Percentiles rank a stretch among this genome's conserved stretches.
Evolutionary conservation across 1,139 yeast species (phyloP).

Genomic region (Debaryomyces psychrophilus): DNA sequence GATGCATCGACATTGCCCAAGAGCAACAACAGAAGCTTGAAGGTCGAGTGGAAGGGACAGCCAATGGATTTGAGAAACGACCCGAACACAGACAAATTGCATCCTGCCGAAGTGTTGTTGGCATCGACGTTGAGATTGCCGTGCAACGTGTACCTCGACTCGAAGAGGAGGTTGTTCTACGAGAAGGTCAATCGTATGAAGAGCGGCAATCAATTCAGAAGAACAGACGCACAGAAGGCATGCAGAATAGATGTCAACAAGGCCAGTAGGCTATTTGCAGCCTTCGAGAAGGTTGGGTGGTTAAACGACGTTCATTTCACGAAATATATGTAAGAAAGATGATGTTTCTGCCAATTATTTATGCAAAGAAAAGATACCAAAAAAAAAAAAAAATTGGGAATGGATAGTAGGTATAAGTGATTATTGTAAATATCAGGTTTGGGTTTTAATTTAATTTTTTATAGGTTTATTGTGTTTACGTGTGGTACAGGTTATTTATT

Average conservation of each 20-base stretch:
- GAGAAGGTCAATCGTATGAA: constrained; percentile 83
- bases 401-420: constrained; percentile 6
- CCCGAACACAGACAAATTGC: constrained; percentile 70
- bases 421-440: constrained; percentile 9
- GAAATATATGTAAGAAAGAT: constrained; percentile 37
- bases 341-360: background rate
- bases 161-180: constrained; percentile 84
- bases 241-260: constrained; percentile 96
- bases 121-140: constrained; percentile 91
- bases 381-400: constrained; percentile 3
- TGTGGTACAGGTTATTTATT: constrained; percentile 7
- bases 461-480: constrained; percentile 3
- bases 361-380: constrained; percentile 4
- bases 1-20: constrained; percentile 63
- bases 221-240: constrained; percentile 97
- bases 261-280: constrained; percentile 89
- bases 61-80: constrained; percentile 88
- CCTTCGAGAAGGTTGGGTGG: constrained; percentile 97
- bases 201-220: constrained; percentile 81
- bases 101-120: constrained; percentile 87
- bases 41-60: constrained; percentile 97
- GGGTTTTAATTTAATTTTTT: constrained; percentile 3
- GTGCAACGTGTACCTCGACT: constrained; percentile 83
- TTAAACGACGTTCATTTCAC: constrained; percentile 75
- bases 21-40: constrained; percentile 67